Percentiles rank a stretch among this genome's conserved stretches.
Conservation (phyloP, 106 monocot genomes). For the Acorus calamus region DNA sequence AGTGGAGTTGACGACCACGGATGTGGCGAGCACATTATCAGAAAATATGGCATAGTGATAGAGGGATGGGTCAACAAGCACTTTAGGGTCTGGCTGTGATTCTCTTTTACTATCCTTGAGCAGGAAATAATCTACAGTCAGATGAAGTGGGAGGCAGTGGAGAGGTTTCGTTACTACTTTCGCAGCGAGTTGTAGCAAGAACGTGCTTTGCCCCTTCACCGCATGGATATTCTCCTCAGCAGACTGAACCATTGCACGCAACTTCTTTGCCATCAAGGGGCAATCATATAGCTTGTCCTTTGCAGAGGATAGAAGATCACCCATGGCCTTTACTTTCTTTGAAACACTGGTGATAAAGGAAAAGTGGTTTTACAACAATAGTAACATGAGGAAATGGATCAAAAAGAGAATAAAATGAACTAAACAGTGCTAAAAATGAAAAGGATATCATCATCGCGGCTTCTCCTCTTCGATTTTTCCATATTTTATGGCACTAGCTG, state of each 20-base stretch:
- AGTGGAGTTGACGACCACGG: slow-evolving; percentile 59
- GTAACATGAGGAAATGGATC: too few species aligned
- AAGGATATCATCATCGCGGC: too few species aligned
- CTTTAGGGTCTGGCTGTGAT: slow-evolving; percentile 10
- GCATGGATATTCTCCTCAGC: slow-evolving; percentile 21
- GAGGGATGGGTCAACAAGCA: slow-evolving; percentile 34
- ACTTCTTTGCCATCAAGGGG: slow-evolving; percentile 21
- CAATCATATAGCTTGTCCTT: slow-evolving; percentile 32
- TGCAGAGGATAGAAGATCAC: slow-evolving; percentile 14
- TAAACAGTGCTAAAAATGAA: too few species aligned
- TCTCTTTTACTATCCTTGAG: slow-evolving; percentile 6
- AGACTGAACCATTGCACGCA: slow-evolving; percentile 40
- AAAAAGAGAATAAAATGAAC: too few species aligned
- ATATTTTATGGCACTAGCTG: too few species aligned
- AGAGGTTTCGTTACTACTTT: slow-evolving; percentile 38
- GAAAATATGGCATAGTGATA: slow-evolving; percentile 65
- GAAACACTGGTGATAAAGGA: slow-evolving; percentile 16
- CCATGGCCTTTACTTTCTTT: slow-evolving; percentile 33
- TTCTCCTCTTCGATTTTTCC: too few species aligned
- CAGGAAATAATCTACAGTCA: slow-evolving; percentile 43
- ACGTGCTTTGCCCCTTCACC: slow-evolving; percentile 23
- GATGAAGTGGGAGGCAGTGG: slow-evolving; percentile 38
- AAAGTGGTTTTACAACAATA: too few species aligned
- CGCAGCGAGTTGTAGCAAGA: slow-evolving; percentile 38
- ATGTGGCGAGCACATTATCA: slow-evolving; percentile 49